Conservation (phyloP, 1,284 basidiomycete species). For the Xerocomus nothofagi region DNA sequence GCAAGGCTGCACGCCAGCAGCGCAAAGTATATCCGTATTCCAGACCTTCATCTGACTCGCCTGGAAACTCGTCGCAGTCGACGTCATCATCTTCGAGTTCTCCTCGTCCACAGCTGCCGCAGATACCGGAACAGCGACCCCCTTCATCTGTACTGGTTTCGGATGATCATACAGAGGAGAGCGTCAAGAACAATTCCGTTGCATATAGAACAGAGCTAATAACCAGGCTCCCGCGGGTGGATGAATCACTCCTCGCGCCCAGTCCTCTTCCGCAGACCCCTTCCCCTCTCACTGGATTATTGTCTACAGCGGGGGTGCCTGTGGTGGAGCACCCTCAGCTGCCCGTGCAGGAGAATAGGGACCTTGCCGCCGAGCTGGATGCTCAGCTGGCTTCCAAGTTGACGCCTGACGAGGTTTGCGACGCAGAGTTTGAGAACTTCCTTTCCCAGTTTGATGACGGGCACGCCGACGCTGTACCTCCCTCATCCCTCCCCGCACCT, state of each 20-base stretch:
- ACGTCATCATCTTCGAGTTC: background rate
- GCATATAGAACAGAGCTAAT: background rate
- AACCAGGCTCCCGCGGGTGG: background rate
- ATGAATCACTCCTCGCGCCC: background rate
- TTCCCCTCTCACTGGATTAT: background rate
- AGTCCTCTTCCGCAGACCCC: too few relatives aligned
- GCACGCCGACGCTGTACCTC: background rate
- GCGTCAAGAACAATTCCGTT: background rate
- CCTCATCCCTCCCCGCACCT: background rate
- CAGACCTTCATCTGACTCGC: background rate
- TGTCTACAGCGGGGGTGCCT: background rate
- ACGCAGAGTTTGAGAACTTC: background rate
- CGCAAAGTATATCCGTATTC: background rate
- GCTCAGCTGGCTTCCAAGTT: background rate
- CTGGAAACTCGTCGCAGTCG: background rate
- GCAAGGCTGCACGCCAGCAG: background rate
- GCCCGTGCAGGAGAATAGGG: slow-evolving; percentile 2
- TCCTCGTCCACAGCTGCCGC: background rate
- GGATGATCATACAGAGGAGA: too few relatives aligned
- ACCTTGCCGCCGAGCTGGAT: too few relatives aligned
- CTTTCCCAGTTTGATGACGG: background rate
- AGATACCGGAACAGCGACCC: background rate
- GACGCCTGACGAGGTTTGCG: background rate
- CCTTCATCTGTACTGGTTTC: background rate
- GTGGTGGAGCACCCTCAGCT: background rate